Percentiles rank a stretch among this genome's conserved stretches.
Conservation (phyloP, 306 rosid genomes). For the Trifolium dubium region DNA sequence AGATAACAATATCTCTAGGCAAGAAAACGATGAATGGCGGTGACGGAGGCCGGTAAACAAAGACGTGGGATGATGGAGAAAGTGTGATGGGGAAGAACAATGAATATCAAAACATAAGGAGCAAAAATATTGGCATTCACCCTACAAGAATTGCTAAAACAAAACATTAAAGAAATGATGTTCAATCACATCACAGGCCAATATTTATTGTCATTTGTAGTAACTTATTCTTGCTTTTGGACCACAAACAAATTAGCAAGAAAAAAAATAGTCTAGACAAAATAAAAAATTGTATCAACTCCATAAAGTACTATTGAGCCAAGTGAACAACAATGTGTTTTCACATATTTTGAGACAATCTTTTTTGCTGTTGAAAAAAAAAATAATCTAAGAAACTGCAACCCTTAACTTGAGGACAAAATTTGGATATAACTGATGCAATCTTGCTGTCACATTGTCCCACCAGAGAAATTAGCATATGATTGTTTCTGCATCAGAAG, state of each 20-base stretch:
- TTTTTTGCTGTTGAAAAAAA: constrained; percentile 26
- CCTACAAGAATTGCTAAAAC: background rate
- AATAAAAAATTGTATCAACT: constrained; percentile 36
- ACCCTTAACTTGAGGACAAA: background rate
- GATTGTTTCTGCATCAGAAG: constrained; percentile 61
- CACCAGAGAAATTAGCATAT: constrained; percentile 43
- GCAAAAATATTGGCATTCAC: background rate
- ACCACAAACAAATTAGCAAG: constrained; percentile 29
- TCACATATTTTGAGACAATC: constrained; percentile 36
- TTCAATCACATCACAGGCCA: background rate
- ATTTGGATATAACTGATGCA: background rate
- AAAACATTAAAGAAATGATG: background rate
- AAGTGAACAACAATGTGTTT: constrained; percentile 34
- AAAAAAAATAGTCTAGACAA: constrained; percentile 26
- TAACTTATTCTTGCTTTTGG: constrained; percentile 24
- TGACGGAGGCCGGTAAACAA: no score
- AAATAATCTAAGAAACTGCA: constrained; percentile 26
- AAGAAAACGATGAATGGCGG: no score
- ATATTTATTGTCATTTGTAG: constrained; percentile 36
- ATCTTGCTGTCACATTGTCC: constrained; percentile 46
- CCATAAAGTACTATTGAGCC: constrained; percentile 35
- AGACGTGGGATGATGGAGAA: no score
- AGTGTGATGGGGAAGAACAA: no score
- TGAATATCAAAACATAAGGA: background rate
- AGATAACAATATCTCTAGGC: no score